These are phyloP conservation scores for Penicillium sclerotigenum DNA, from an alignment of 2,329 filamentous ascomycete species.

Conservation along the genomic window DNA sequence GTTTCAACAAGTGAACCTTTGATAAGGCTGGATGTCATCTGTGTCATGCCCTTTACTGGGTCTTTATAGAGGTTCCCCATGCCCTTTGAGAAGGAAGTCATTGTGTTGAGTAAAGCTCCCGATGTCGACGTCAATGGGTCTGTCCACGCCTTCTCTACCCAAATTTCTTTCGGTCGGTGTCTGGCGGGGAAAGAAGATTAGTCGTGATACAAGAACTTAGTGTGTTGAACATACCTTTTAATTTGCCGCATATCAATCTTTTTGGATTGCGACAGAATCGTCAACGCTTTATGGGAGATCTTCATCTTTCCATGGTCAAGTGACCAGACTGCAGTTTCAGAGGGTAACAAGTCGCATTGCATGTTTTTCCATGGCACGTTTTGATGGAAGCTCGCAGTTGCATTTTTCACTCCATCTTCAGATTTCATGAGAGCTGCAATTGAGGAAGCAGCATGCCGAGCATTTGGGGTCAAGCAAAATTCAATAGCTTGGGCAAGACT, in stretches of 20 bases:
- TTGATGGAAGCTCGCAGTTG: conserved; percentile 45
- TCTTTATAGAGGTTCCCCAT: conserved; percentile 25
- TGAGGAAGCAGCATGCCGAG: conserved; percentile 33
- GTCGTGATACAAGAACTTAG: no score
- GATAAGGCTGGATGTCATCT: neutral
- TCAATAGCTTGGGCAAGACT: conserved; percentile 47
- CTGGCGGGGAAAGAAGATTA: no score
- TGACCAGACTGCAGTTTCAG: conserved; percentile 26
- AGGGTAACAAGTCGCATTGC: conserved; percentile 18
- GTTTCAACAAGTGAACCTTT: conserved; percentile 29
- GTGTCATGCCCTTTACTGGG: conserved; percentile 27
- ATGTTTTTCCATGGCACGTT: conserved; percentile 22
- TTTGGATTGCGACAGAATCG: no score
- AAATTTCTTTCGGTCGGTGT: neutral
- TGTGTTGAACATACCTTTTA: no score
- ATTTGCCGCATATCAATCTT: no score
- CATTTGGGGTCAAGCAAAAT: conserved; percentile 40
- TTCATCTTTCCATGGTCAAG: no score
- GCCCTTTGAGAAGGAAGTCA: conserved; percentile 17
- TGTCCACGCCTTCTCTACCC: neutral
- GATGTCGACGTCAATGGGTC: neutral
- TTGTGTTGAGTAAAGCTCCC: neutral
- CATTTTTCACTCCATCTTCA: conserved; percentile 41
- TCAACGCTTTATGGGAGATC: no score
- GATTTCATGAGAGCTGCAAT: conserved; percentile 38